A percentile compares a stretch with the other conserved stretches of the same genome.
phyloP scores from a whole-genome alignment of 495 filamentous ascomycete species.

The Halenospora varia region DNA sequence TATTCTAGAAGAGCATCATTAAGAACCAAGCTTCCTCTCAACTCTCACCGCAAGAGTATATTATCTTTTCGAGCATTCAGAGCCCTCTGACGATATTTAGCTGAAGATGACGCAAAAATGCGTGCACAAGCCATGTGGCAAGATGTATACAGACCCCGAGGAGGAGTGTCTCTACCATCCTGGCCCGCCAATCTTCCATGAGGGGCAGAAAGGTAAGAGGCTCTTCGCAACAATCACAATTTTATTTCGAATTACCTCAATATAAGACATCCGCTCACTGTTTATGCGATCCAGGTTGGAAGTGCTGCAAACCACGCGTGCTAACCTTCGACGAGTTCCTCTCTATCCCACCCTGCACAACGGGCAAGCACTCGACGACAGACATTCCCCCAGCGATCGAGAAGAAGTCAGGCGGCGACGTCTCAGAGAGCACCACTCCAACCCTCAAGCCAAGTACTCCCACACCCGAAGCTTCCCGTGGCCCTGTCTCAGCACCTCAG shows the following conservation, averaged over 20 bases:
- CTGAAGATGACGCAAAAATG: slow-evolving; percentile 79
- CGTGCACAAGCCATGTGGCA: slow-evolving; percentile 93
- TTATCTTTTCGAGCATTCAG: not conserved
- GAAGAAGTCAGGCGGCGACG: slow-evolving; percentile 35
- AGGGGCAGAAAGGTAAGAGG: slow-evolving; percentile 91
- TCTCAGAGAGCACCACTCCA: slow-evolving; percentile 26
- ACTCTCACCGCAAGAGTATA: not conserved
- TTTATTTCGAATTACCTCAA: not conserved
- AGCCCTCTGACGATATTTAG: not conserved
- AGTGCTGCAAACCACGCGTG: slow-evolving; percentile 97
- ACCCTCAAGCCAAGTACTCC: slow-evolving; percentile 23
- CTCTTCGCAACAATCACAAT: not conserved
- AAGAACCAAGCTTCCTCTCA: not conserved
- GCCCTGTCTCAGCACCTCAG: slow-evolving; percentile 48
- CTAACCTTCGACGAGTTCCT: slow-evolving; percentile 99
- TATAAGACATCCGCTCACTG: not conserved
- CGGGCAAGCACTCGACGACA: slow-evolving; percentile 85
- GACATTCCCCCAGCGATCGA: slow-evolving; percentile 58
- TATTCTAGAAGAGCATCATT: slow-evolving; percentile 10
- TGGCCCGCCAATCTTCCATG: slow-evolving; percentile 92
- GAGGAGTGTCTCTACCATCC: slow-evolving; percentile 92
- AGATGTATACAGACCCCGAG: slow-evolving; percentile 74
- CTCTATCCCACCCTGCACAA: slow-evolving; percentile 87
- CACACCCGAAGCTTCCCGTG: slow-evolving; percentile 41
- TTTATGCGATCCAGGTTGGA: slow-evolving; percentile 69